Evolutionary conservation across 345 rosid species (phyloP).

Genomic region (Microthlaspi erraticum): DNA sequence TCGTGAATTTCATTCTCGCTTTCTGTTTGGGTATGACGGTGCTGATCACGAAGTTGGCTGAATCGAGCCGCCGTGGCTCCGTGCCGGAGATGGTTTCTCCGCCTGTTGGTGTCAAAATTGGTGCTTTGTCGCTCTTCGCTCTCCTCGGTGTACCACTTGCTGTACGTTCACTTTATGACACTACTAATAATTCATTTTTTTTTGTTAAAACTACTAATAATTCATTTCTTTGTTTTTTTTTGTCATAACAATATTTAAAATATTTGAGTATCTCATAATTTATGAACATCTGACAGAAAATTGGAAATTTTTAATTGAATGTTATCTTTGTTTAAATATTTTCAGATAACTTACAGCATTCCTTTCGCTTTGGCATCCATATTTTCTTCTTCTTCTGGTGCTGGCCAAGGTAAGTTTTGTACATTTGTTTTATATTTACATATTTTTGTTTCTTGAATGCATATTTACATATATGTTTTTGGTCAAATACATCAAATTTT

Average conservation of each 20-base stretch:
- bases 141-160: conserved; percentile 74
- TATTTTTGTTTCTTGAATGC: not conserved
- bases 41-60: conserved; percentile 60
- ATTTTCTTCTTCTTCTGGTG: conserved; percentile 56
- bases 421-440: not conserved
- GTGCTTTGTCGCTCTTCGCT: conserved; percentile 62
- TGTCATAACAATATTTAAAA: too few species aligned
- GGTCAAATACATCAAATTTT: not conserved
- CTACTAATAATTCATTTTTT: too few species aligned
- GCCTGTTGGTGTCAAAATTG: conserved; percentile 49
- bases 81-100: conserved; percentile 26
- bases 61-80: conserved; percentile 44
- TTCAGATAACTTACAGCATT: conserved; percentile 71
- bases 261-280: not conserved
- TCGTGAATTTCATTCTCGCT: conserved; percentile 65
- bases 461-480: not conserved
- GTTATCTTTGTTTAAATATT: not conserved
- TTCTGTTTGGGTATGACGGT: conserved; percentile 55
- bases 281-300: not conserved
- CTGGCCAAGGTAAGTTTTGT: conserved; percentile 74
- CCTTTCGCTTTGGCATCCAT: conserved; percentile 92
- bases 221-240: too few species aligned
- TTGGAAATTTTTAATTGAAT: not conserved
- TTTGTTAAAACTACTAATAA: too few species aligned
- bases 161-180: conserved; percentile 45